A percentile compares a stretch with the other conserved stretches of the same genome.
Evolutionary conservation across 805 yeast genomes (phyloP).

Genomic region (Yueomyces sp.): DNA sequence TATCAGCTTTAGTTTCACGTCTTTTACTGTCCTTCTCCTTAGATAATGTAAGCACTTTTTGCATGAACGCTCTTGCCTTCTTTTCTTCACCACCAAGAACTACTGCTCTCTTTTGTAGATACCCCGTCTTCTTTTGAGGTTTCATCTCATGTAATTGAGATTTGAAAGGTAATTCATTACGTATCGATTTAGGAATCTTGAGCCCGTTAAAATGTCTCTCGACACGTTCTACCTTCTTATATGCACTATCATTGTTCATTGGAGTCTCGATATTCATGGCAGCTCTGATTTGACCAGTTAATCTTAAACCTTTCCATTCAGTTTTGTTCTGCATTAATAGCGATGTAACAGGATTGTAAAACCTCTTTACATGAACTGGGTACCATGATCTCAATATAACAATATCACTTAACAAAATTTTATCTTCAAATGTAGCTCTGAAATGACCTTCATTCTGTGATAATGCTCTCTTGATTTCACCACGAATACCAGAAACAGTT

Average conservation of each 20-base stretch:
- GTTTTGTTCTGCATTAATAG: constrained; percentile 60
- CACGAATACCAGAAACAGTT: constrained; percentile 94
- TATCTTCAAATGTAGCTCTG: constrained; percentile 96
- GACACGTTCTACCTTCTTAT: constrained; percentile 64
- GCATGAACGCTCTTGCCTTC: constrained; percentile 81
- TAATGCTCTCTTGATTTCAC: constrained; percentile 91
- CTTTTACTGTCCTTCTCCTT: constrained; percentile 77
- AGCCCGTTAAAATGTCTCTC: constrained; percentile 81
- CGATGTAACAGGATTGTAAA: constrained; percentile 94
- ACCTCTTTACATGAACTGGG: constrained; percentile 80
- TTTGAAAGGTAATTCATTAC: constrained; percentile 72
- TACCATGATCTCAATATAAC: constrained; percentile 92
- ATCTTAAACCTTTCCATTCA: constrained; percentile 93
- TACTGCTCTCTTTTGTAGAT: constrained; percentile 84
- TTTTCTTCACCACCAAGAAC: constrained; percentile 86
- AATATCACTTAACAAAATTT: constrained; percentile 79
- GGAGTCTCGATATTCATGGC: constrained; percentile 57
- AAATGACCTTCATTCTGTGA: constrained; percentile 90
- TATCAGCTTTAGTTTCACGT: constrained; percentile 55
- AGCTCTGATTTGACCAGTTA: constrained; percentile 88
- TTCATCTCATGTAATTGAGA: constrained; percentile 84
- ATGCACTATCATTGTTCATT: constrained; percentile 35
- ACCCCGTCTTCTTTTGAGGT: constrained; percentile 74
- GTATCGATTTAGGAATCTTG: constrained; percentile 70
- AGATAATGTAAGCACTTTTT: constrained; percentile 71